Conservation (phyloP, 768 basidiomycete genomes). For the Pluteus cervinus region DNA sequence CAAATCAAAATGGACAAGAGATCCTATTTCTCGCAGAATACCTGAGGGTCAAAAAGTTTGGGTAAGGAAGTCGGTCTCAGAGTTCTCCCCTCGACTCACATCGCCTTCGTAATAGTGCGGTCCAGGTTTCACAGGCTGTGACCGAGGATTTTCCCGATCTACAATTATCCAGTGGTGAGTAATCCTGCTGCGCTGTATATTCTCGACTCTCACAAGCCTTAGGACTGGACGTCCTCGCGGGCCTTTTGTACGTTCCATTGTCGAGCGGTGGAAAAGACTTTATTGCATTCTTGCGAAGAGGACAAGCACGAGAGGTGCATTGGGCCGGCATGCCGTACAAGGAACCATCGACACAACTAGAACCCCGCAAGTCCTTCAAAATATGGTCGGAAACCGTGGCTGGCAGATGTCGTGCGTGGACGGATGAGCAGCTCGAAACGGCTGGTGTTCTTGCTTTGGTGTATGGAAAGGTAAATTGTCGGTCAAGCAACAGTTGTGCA, state of each 20-base stretch:
- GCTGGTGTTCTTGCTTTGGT: conserved; percentile 74
- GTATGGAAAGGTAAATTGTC: conserved; percentile 53
- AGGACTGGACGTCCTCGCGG: conserved; percentile 62
- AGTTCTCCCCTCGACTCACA: background rate
- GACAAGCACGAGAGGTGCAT: conserved; percentile 61
- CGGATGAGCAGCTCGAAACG: conserved; percentile 79
- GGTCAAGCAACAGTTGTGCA: background rate
- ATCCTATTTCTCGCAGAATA: conserved; percentile 78
- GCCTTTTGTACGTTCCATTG: conserved; percentile 70
- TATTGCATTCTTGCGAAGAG: conserved; percentile 74
- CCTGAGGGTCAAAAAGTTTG: conserved; percentile 65
- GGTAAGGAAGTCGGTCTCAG: conserved; percentile 30
- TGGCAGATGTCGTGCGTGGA: conserved; percentile 66
- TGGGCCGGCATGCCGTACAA: conserved; percentile 77
- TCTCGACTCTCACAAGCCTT: background rate
- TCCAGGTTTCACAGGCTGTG: conserved; percentile 69
- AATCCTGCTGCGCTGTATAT: background rate
- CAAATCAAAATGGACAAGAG: conserved; percentile 69
- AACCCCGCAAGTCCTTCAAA: conserved; percentile 78
- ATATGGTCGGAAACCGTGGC: conserved; percentile 71
- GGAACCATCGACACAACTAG: conserved; percentile 36
- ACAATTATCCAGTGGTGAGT: conserved; percentile 40
- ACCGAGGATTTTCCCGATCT: conserved; percentile 69
- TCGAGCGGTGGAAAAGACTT: conserved; percentile 72
- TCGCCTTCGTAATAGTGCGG: conserved; percentile 33